phyloP scores from a whole-genome alignment of 1,284 basidiomycete species.

The Porodaedalea pini region DNA sequence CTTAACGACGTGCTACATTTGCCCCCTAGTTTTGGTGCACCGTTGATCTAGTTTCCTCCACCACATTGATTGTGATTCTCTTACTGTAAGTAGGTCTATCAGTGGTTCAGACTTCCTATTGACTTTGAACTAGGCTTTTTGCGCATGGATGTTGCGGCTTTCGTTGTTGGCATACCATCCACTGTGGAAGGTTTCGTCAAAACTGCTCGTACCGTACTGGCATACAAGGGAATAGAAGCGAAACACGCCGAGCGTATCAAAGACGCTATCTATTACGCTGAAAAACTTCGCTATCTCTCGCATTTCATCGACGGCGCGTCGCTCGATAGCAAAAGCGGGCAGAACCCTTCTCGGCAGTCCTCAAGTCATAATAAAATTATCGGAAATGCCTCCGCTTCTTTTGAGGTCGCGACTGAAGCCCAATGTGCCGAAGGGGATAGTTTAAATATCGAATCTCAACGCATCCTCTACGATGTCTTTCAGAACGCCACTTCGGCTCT shows the following conservation, averaged over 20 bases:
- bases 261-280: background rate
- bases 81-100: no score
- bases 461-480: background rate
- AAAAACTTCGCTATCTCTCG: background rate
- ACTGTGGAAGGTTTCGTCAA: background rate
- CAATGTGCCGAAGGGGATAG: no score
- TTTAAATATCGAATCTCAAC: background rate
- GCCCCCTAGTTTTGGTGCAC: no score
- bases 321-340: background rate
- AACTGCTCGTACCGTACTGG: background rate
- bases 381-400: no score
- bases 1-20: no score
- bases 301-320: background rate
- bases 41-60: no score
- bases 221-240: background rate
- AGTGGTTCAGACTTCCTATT: no score
- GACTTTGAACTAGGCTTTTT: background rate
- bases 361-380: background rate
- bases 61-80: no score
- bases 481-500: background rate
- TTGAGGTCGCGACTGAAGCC: no score
- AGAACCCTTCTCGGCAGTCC: background rate
- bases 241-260: background rate
- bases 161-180: background rate
- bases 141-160: background rate